A percentile compares a stretch with the other conserved stretches of the same genome.
phyloP scores from a whole-genome alignment of 2,329 filamentous ascomycete genomes.

The Aplosporella prunicola region DNA sequence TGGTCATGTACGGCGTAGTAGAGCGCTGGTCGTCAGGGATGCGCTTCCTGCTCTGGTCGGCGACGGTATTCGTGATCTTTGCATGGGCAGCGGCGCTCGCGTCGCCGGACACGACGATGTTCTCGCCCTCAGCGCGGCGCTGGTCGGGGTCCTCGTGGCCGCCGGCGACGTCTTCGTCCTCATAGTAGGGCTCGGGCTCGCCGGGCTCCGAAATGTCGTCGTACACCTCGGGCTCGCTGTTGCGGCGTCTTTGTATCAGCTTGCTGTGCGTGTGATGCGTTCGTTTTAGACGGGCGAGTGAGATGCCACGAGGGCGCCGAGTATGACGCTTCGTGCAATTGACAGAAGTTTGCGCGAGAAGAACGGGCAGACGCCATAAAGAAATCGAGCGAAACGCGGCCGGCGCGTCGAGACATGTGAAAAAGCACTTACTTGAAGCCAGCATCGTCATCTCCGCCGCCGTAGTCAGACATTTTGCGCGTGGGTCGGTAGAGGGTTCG shows the following conservation, averaged over 20 bases:
- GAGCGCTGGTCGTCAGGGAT: constrained; percentile 79
- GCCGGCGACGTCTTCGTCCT: constrained; percentile 46
- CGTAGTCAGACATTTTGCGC: constrained; percentile 37
- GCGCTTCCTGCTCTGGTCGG: constrained; percentile 64
- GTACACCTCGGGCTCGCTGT: constrained; percentile 10
- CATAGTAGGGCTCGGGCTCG: constrained; percentile 53
- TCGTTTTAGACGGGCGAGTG: too few species aligned
- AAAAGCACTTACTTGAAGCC: constrained; percentile 18
- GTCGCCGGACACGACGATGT: constrained; percentile 42
- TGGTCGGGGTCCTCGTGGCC: constrained; percentile 26
- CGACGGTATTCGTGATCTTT: constrained; percentile 44
- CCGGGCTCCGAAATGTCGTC: constrained; percentile 43
- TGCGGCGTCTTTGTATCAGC: too few species aligned
- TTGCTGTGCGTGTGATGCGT: too few species aligned
- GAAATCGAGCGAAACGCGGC: too few species aligned
- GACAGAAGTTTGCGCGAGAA: too few species aligned
- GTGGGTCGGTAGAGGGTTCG: too few species aligned
- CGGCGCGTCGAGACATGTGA: too few species aligned
- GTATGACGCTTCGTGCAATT: too few species aligned
- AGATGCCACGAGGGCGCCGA: too few species aligned
- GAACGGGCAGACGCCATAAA: too few species aligned
- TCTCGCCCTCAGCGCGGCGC: constrained; percentile 14
- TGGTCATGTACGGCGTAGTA: constrained; percentile 98
- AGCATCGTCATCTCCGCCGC: constrained; percentile 29
- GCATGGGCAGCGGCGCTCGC: constrained; percentile 34